Evolutionary conservation across 768 basidiomycete species (phyloP).

Genomic region (Peribolospora kevripleyi): DNA sequence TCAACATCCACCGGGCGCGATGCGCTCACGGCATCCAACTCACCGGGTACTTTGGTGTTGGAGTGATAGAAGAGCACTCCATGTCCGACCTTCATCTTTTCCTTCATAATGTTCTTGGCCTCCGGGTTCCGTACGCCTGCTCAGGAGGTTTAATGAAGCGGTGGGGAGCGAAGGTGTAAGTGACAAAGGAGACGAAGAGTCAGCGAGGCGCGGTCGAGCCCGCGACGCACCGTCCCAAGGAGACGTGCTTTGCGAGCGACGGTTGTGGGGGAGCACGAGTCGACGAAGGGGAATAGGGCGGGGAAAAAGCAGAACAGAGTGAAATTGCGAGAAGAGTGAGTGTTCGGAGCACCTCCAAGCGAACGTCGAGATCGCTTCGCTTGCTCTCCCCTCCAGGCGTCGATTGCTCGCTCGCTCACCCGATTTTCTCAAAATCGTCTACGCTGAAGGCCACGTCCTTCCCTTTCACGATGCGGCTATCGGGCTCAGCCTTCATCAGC

Average conservation of each 20-base stretch:
- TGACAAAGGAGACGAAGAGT: too few relatives aligned
- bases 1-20: too few relatives aligned
- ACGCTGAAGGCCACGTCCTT: conserved; percentile 80
- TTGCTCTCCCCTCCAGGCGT: too few relatives aligned
- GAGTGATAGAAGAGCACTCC: conserved; percentile 40
- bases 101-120: conserved; percentile 9
- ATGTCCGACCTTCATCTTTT: conserved; percentile 8
- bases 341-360: too few relatives aligned
- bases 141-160: not conserved
- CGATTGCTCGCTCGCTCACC: not conserved
- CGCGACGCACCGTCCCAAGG: conserved; percentile 8
- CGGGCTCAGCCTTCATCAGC: conserved; percentile 71
- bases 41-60: conserved; percentile 44
- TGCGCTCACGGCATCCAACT: conserved; percentile 22
- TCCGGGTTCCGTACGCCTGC: conserved; percentile 9
- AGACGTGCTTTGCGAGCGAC: not conserved
- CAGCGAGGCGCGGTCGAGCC: not conserved
- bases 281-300: not conserved
- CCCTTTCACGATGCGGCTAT: conserved; percentile 32
- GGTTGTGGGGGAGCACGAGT: not conserved
- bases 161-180: not conserved
- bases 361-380: too few relatives aligned
- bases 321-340: not conserved
- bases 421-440: conserved; percentile 49
- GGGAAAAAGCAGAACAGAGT: not conserved